phyloP scores from a whole-genome alignment of 2,329 filamentous ascomycete species.

The Fusarium temperatum region DNA sequence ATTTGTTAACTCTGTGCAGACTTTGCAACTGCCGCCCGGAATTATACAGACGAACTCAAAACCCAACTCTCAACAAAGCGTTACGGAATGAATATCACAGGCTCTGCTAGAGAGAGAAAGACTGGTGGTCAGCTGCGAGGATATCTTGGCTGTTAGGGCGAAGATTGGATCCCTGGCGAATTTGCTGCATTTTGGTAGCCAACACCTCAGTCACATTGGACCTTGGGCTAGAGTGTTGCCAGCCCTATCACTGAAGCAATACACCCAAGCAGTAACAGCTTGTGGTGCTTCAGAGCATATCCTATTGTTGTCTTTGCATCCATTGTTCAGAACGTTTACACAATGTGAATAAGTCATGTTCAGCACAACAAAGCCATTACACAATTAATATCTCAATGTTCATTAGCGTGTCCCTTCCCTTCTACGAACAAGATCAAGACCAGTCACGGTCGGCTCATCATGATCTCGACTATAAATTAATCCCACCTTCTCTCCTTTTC shows the following conservation, averaged over 20 bases:
- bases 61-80: fast-evolving
- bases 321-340: neutral
- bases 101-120: fast-evolving
- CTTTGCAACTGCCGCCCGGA: fast-evolving
- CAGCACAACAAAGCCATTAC: neutral
- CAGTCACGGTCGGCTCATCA: too few relatives aligned
- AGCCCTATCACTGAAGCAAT: neutral
- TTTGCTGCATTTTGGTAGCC: neutral
- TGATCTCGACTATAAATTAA: neutral
- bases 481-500: fast-evolving
- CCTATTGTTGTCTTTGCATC: neutral
- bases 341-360: fast-evolving
- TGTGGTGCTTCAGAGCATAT: fast-evolving
- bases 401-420: fast-evolving
- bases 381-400: neutral
- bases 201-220: neutral
- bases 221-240: neutral
- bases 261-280: fast-evolving
- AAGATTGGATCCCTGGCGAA: too few relatives aligned
- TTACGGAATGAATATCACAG: fast-evolving
- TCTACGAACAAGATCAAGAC: too few relatives aligned
- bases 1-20: neutral
- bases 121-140: neutral
- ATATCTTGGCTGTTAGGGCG: too few relatives aligned
- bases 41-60: fast-evolving